A percentile compares a stretch with the other conserved stretches of the same genome.
Evolutionary conservation across 257 asterid genomes (phyloP).

Genomic region (Primulina huaijiensis): DNA sequence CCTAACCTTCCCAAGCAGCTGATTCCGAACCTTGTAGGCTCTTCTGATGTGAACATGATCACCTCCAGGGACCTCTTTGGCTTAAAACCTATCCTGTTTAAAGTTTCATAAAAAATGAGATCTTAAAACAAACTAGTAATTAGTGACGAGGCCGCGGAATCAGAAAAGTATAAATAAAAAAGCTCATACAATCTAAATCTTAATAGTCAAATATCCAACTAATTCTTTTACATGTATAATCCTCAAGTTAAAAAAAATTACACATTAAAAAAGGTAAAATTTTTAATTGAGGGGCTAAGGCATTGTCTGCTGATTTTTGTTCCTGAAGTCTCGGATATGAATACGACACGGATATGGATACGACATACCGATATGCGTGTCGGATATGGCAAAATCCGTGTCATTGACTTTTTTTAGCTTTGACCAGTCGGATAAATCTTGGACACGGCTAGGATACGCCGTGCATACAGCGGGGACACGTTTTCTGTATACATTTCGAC

Average conservation of each 20-base stretch:
- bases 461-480: too few species aligned
- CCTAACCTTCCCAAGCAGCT: constrained; percentile 94
- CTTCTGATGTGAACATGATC: constrained; percentile 97
- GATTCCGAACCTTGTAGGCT: constrained; percentile 96
- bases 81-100: constrained; percentile 69
- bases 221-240: not conserved
- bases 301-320: not conserved
- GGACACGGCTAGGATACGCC: too few species aligned
- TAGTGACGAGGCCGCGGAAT: not conserved
- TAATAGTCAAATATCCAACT: not conserved
- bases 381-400: too few species aligned
- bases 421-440: too few species aligned
- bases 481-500: too few species aligned
- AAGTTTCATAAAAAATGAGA: constrained; percentile 6
- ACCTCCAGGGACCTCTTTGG: constrained; percentile 91
- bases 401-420: too few species aligned
- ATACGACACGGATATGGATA: too few species aligned
- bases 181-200: not conserved
- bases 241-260: too few species aligned
- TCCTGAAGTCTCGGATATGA: too few species aligned
- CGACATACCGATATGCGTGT: too few species aligned
- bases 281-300: not conserved
- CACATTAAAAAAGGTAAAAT: too few species aligned
- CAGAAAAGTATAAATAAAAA: not conserved
- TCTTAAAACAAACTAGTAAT: constrained; percentile 1